A percentile compares a stretch with the other conserved stretches of the same genome.
Conservation (phyloP, 2,329 filamentous ascomycete species). For the Parasarocladium wereldwijsianum region DNA sequence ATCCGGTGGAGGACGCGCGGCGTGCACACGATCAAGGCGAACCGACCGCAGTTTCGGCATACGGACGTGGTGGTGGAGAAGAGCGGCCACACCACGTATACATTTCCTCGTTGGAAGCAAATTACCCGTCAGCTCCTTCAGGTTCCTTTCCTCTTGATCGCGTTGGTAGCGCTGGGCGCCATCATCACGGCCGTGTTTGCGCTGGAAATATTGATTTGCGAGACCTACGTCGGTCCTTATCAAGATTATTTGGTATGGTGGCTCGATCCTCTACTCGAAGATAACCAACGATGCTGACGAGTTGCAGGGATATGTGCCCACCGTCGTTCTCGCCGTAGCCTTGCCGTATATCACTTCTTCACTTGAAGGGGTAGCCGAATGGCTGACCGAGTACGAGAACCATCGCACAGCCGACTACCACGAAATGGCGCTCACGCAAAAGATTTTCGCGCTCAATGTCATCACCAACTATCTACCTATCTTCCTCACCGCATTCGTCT, state of each 20-base stretch:
- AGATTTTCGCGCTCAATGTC: conserved; percentile 66
- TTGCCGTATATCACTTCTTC: conserved; percentile 50
- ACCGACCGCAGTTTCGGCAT: conserved; percentile 48
- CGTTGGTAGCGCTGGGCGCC: conserved; percentile 43
- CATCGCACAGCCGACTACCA: conserved; percentile 57
- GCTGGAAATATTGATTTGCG: conserved; percentile 61
- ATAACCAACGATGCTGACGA: not conserved
- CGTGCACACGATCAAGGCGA: conserved; percentile 51
- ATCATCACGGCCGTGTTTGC: conserved; percentile 57
- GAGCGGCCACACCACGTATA: conserved; percentile 43
- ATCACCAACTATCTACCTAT: conserved; percentile 69
- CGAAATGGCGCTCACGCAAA: conserved; percentile 55
- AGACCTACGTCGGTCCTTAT: conserved; percentile 56
- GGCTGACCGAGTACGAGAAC: conserved; percentile 58
- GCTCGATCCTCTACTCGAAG: not conserved
- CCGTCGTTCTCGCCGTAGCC: conserved; percentile 50
- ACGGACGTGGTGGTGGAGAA: conserved; percentile 48
- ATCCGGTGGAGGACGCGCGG: conserved; percentile 60
- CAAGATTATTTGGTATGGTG: conserved; percentile 46
- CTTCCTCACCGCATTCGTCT: conserved; percentile 64
- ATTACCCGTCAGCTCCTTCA: conserved; percentile 52
- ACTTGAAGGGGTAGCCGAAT: conserved; percentile 47
- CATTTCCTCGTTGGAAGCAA: conserved; percentile 51
- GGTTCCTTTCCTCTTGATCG: conserved; percentile 50
- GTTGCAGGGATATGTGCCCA: conserved; percentile 55